Evolutionary conservation across 306 rosid genomes (phyloP).

Genomic region (Lathyrus sativus): DNA sequence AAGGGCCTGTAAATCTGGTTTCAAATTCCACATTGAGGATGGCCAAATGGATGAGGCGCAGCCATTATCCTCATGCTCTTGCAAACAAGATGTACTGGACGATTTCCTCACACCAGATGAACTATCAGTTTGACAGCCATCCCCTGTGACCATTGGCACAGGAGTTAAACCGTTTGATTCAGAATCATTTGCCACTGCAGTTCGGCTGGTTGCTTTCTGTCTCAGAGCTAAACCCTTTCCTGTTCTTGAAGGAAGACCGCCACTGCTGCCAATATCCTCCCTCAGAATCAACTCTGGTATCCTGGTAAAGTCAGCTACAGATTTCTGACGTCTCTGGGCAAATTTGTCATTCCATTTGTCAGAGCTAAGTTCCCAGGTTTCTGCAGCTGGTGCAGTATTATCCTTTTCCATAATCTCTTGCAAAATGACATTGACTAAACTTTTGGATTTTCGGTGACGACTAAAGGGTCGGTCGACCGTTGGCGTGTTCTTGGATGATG

Average conservation of each 20-base stretch:
- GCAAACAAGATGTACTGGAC: constrained; percentile 79
- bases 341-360: constrained; percentile 54
- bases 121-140: constrained; percentile 47
- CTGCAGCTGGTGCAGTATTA: constrained; percentile 28
- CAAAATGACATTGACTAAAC: constrained; percentile 56
- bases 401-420: constrained; percentile 56
- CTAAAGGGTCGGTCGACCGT: constrained; percentile 36
- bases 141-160: constrained; percentile 47
- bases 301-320: constrained; percentile 60
- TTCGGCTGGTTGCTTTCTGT: constrained; percentile 56
- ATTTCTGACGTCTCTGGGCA: constrained; percentile 65
- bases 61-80: constrained; percentile 66
- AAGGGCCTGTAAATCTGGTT: constrained; percentile 70
- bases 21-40: constrained; percentile 69
- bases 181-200: constrained; percentile 42
- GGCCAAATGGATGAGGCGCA: constrained; percentile 64
- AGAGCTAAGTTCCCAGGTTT: constrained; percentile 45
- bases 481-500: constrained; percentile 28
- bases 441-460: constrained; percentile 60
- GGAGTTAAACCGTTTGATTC: constrained; percentile 53
- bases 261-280: constrained; percentile 51
- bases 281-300: constrained; percentile 68
- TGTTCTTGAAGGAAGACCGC: constrained; percentile 57
- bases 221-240: constrained; percentile 79
- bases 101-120: constrained; percentile 74